Percentiles rank a stretch among this genome's conserved stretches.
These are phyloP conservation scores for Mortierella sp. DNA, from an alignment of 371 early-diverging fungal species.

Conservation along the genomic window DNA sequence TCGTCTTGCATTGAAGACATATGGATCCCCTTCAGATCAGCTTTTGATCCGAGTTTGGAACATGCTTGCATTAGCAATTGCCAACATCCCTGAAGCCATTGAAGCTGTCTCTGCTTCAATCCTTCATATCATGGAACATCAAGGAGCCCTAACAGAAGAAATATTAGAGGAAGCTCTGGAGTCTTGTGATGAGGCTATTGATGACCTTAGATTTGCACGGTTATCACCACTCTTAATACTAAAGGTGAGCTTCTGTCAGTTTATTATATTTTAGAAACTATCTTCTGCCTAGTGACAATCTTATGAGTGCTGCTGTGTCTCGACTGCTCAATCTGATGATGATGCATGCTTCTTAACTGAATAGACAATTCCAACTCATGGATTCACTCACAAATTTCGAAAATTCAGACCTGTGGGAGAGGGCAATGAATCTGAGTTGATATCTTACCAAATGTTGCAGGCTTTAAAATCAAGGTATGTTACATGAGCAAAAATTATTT, in stretches of 20 bases:
- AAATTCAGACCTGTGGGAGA: not conserved
- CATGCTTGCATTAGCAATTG: constrained; percentile 18
- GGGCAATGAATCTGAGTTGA: not conserved
- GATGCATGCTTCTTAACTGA: not conserved
- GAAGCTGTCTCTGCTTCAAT: not conserved
- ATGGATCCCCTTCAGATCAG: constrained; percentile 19
- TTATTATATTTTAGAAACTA: too few species aligned
- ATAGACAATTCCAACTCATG: constrained; percentile 19
- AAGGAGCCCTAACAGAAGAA: constrained; percentile 23
- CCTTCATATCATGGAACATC: constrained; percentile 21
- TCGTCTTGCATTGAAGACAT: constrained; percentile 18
- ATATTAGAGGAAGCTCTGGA: constrained; percentile 30
- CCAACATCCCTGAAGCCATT: constrained; percentile 16
- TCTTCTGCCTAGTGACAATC: too few species aligned
- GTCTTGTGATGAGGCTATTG: constrained; percentile 35
- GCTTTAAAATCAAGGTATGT: constrained; percentile 4
- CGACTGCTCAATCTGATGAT: too few species aligned
- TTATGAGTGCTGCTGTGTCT: too few species aligned
- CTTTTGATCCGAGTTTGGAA: constrained; percentile 30
- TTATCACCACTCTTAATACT: constrained; percentile 26
- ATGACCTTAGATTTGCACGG: constrained; percentile 32
- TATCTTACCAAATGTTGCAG: not conserved
- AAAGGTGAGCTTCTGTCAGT: constrained; percentile 18
- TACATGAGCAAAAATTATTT: not conserved
- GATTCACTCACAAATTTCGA: constrained; percentile 6